Evolutionary conservation across 169 alveolate species (phyloP).

Genomic region (Plasmodium yoelii): DNA sequence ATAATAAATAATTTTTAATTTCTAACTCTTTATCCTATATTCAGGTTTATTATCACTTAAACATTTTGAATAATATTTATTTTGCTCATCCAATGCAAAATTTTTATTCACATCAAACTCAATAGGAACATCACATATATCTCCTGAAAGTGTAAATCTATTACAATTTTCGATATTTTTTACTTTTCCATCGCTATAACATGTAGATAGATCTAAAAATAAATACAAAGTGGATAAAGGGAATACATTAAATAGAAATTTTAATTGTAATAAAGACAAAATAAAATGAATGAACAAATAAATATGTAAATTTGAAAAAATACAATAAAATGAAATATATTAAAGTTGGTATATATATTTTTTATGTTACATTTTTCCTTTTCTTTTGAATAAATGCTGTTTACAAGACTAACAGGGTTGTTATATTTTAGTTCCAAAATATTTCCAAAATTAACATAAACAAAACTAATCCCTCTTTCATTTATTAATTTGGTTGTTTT

Average conservation of each 20-base stretch:
- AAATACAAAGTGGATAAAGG: neutral
- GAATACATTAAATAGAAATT: neutral
- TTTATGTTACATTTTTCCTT: conserved; percentile 36
- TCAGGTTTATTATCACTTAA: conserved; percentile 49
- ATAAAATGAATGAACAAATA: neutral
- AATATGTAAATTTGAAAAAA: neutral
- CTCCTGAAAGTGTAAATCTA: conserved; percentile 45
- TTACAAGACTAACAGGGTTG: conserved; percentile 38
- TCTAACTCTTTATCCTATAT: conserved; percentile 31
- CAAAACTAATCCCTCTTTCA: conserved; percentile 62
- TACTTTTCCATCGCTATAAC: conserved; percentile 27
- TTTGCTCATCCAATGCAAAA: conserved; percentile 11
- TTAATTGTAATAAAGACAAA: neutral
- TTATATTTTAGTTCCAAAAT: conserved; percentile 30
- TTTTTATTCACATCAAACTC: conserved; percentile 38
- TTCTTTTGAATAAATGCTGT: conserved; percentile 35
- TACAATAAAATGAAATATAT: neutral
- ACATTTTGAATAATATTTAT: conserved; percentile 22
- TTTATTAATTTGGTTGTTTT: conserved; percentile 9
- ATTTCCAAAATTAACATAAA: conserved; percentile 27
- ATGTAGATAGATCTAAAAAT: conserved; percentile 44
- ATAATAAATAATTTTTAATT: neutral
- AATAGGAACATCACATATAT: conserved; percentile 58
- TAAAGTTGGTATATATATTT: neutral
- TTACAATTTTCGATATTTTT: conserved; percentile 21